Base-by-base conservation (phyloP, 2,329 filamentous ascomycete species). In the Apiospora hydei region DNA sequence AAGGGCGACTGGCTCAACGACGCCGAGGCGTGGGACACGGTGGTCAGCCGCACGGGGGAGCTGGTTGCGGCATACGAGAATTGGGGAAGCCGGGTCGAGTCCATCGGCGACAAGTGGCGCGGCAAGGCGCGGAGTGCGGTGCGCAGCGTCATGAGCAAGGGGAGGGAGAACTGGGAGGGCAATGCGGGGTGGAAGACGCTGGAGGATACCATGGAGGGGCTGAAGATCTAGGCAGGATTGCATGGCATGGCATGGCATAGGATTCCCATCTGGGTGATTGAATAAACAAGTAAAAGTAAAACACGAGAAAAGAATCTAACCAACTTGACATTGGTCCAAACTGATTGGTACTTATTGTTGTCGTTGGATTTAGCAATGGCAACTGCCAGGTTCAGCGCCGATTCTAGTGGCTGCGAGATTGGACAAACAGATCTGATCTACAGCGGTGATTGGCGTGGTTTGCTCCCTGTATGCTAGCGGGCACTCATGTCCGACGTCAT, bases 41-140 rank as follows among this genome's bases (percentile, higher is more conserved):
- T 97, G 5, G 94, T 97, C 3, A 86, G 90, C 73, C 89, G 94
- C 69, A 98, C 96, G 0, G 90, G 95, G 71, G 91, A 94, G 79
- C 83, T 98, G 57, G 94, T 96, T 0, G 91, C 93, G 75, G 90
- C 93, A 69, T 94, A 98, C 82, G 93, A 96, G 83, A 94, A 92
- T 80, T 91, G 95, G 77, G 93, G 93, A 0, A 84, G 86, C 0
- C 87, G 89, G 75, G 86, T 90, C 26, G 90, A 91, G 74, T 79
- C 90, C 43, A 91, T 98, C 2, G 94, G 94, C 2, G 88, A 88
- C 72, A 92, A 91, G 78, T 99, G 96, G 96, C 93, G 90, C 81
- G 93, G 93, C 75, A 98, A 98, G 88, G 94, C 94, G 0, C 88
- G 94, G 77, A 97, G 90, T 80, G 95, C 95, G 14, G 87, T 98